phyloP scores from a whole-genome alignment of 202 grass and related monocot species.

The Setaria italica region DNA sequence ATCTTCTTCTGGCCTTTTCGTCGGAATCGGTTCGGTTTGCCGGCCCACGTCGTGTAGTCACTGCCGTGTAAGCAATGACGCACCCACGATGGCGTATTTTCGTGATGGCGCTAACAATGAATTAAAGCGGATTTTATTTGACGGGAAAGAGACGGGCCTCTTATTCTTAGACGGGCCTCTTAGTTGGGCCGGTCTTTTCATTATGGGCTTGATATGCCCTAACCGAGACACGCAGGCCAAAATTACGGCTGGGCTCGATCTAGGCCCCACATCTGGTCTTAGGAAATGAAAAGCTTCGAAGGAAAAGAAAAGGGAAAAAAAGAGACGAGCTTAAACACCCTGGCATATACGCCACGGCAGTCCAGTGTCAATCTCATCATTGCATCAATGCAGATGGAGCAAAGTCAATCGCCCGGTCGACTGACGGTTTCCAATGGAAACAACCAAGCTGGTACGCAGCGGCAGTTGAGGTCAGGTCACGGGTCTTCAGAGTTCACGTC shows the following conservation, averaged over 20 bases:
- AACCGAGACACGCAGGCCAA: not conserved
- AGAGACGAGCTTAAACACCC: no score
- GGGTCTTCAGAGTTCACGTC: not conserved
- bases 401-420: not conserved
- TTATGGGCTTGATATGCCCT: no score
- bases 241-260: not conserved
- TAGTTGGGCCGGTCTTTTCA: not conserved
- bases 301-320: not conserved
- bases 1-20: not conserved
- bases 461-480: not conserved
- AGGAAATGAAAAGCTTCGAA: not conserved
- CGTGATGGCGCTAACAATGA: rapidly evolving
- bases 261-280: not conserved
- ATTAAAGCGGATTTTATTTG: not conserved
- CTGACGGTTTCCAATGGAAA: not conserved
- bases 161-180: not conserved
- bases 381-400: not conserved
- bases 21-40: not conserved
- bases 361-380: not conserved
- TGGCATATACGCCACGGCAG: not conserved
- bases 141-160: not conserved
- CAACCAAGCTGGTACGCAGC: not conserved
- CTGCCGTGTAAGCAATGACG: slow-evolving; percentile 36
- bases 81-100: not conserved
- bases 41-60: not conserved